Base-by-base conservation (phyloP, 371 early-diverging fungal species). In the Enterocytospora artemiae region DNA sequence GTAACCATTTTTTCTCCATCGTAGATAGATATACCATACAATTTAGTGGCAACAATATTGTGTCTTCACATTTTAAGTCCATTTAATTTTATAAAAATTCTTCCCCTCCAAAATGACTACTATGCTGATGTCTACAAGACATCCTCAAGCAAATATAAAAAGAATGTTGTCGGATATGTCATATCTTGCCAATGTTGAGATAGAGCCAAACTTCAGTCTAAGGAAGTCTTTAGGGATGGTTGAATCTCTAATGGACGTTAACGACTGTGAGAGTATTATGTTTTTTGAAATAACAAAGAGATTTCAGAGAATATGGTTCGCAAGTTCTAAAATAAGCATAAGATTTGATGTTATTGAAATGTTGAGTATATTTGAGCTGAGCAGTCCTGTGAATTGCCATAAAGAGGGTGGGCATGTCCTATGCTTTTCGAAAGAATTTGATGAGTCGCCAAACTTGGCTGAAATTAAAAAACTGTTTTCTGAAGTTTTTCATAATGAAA, bases 271-370 rank as follows among this genome's bases (percentile, higher is more conserved):
- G 24, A 49, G 37, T 0, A 34, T 58, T 27, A 49, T 74, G 24
- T 74, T 51, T 43, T 67, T 70, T 57, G 67, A 70, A 28, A 56
- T 36, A 0, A 74, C 67, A 1, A 70, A 67, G 50, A 59, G 68
- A 56, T 39, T 28, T 2, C 36, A 62, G 5, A 20, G 39, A 30
- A 25, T 74, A 4, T 74, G 74, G 74, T 28, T 67, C 28, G 67
- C 49, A 25, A 37, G 30, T 22, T 9, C 20, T 4, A 34, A 64
- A 32, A 24, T 53, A 12, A 59, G 71, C 32, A 31, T 66, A 22
- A 34, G 55, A 53, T 67, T 67, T 34, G 50, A 60, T 24, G 59
- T 71, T 1, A 34, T 44, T 1, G 50, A 46, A n/a, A 1, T 62
- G 14, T 48, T 32, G 33, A 63, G 74, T 3, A 53, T 71, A 45